Evolutionary conservation across 768 basidiomycete species (phyloP).

Genomic region (Tylopilus vinaceipallidus): DNA sequence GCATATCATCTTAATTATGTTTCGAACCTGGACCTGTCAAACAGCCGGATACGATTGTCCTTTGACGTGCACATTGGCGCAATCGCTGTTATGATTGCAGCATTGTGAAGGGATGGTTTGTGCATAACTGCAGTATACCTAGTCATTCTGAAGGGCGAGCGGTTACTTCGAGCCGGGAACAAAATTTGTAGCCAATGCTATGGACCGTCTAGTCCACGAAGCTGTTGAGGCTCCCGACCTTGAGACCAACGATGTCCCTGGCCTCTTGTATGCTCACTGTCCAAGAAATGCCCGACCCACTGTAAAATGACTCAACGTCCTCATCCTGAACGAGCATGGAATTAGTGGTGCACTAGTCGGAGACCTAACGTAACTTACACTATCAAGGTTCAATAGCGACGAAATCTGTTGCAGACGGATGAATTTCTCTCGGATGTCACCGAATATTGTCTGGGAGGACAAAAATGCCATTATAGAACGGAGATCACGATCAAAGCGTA

Average conservation of each 20-base stretch:
- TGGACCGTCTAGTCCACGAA: background rate
- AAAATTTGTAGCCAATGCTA: background rate
- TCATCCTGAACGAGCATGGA: conserved; percentile 61
- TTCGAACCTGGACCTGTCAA: background rate
- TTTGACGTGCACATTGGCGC: background rate
- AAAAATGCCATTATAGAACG: conserved; percentile 81
- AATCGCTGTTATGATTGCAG: too few relatives aligned
- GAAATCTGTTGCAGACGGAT: conserved; percentile 89
- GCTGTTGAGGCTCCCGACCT: conserved; percentile 29
- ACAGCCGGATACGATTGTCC: too few relatives aligned
- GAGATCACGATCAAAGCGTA: conserved; percentile 92
- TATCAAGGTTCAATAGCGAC: conserved; percentile 85
- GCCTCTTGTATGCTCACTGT: conserved; percentile 78
- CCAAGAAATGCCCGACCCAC: conserved; percentile 90
- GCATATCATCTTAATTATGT: background rate
- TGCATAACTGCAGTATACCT: too few relatives aligned
- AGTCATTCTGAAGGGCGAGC: too few relatives aligned
- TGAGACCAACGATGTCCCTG: conserved; percentile 61
- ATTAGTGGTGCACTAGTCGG: conserved; percentile 5
- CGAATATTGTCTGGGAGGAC: conserved; percentile 84
- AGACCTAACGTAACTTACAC: conserved; percentile 36
- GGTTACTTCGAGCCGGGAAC: background rate
- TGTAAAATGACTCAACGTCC: conserved; percentile 93
- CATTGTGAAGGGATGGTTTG: too few relatives aligned
- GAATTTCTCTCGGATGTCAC: conserved; percentile 91